phyloP scores from a whole-genome alignment of 805 yeast species.

The Ogataea paradorogensis region DNA sequence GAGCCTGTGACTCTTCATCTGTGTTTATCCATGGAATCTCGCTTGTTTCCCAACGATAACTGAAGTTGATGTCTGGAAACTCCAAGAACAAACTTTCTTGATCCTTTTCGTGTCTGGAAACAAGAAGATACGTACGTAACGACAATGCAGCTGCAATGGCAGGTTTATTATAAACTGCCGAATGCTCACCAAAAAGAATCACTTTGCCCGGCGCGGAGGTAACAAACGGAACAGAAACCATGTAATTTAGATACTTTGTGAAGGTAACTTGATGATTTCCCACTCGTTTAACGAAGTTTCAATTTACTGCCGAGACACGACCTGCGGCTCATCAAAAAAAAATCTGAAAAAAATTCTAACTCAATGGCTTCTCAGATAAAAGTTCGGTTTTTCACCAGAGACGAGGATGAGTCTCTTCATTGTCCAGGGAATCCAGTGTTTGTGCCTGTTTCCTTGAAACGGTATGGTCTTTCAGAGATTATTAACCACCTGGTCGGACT shows the following conservation, averaged over 20 bases:
- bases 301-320: conserved; percentile 3
- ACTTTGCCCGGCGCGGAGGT: conserved; percentile 97
- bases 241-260: neutral
- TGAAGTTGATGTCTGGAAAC: conserved; percentile 78
- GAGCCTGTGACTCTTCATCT: conserved; percentile 12
- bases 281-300: neutral
- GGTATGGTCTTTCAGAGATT: conserved; percentile 92
- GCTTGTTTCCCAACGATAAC: conserved; percentile 56
- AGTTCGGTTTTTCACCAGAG: conserved; percentile 82
- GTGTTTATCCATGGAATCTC: conserved; percentile 60
- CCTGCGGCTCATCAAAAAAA: conserved; percentile 14
- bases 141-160: conserved; percentile 96
- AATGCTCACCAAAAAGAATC: conserved; percentile 93
- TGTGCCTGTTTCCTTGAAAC: conserved; percentile 81
- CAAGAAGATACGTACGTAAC: conserved; percentile 76
- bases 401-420: conserved; percentile 67
- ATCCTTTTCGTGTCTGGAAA: conserved; percentile 42
- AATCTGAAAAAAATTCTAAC: conserved; percentile 10
- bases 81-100: conserved; percentile 54
- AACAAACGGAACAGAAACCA: conserved; percentile 48
- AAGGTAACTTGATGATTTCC: conserved; percentile 5
- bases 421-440: conserved; percentile 78
- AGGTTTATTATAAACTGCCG: conserved; percentile 90
- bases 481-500: conserved; percentile 79
- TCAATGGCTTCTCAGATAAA: conserved; percentile 50